Conservation (phyloP, 2,329 filamentous ascomycete genomes). For the Talaromyces amestolkiae region DNA sequence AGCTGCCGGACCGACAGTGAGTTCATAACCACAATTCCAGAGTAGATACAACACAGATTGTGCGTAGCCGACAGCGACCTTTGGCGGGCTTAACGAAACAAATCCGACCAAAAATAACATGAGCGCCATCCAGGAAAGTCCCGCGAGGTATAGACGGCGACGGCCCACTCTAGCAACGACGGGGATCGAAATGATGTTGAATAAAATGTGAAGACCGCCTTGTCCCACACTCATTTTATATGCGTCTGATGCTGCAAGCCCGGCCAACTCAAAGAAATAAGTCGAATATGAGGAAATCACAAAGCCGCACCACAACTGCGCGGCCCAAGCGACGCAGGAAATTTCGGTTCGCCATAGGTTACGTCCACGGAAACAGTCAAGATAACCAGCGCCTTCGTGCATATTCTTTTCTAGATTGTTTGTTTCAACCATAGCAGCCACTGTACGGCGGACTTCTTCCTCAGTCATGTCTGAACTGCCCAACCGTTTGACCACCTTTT, state of each 20-base stretch:
- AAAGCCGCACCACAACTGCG: constrained; percentile 44
- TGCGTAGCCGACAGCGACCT: constrained; percentile 32
- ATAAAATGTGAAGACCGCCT: constrained; percentile 36
- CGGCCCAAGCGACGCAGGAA: constrained; percentile 43
- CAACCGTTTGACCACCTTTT: constrained; percentile 18
- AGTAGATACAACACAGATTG: constrained; percentile 39
- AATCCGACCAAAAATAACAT: constrained; percentile 39
- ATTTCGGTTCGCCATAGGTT: constrained; percentile 44
- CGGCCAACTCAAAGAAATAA: constrained; percentile 50
- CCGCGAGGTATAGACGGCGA: constrained; percentile 31
- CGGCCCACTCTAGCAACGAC: constrained; percentile 34
- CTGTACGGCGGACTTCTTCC: constrained; percentile 8
- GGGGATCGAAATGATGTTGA: constrained; percentile 34
- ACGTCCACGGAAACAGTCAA: constrained; percentile 39
- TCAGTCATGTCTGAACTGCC: constrained; percentile 10
- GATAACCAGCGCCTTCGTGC: constrained; percentile 14
- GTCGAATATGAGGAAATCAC: constrained; percentile 53
- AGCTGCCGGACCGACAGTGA: constrained; percentile 42
- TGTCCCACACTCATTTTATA: constrained; percentile 40
- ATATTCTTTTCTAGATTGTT: constrained; percentile 15
- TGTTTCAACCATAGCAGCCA: constrained; percentile 15
- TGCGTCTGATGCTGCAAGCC: constrained; percentile 31
- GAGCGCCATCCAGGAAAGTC: constrained; percentile 33
- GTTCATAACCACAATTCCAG: constrained; percentile 42
- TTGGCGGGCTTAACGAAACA: constrained; percentile 43